Evolutionary conservation across 805 yeast genomes (phyloP), one percentile per base, ranked within the genome.

Genomic region (Sugiyamaella americana): DNA sequence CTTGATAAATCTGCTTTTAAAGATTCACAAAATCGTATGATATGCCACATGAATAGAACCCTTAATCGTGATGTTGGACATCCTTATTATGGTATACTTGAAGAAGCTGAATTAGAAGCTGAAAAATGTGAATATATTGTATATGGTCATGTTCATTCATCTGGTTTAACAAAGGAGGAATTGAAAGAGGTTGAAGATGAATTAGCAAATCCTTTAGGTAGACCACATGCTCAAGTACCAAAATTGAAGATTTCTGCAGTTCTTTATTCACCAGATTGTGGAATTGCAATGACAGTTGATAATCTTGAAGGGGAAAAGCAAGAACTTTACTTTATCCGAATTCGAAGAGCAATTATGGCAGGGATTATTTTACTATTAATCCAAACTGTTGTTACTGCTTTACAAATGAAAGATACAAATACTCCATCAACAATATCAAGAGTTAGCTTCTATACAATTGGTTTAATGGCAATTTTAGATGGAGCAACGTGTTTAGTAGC

Each of bases 181-280:
- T 59, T 87, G 48, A 58, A 69, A 37, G 67, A 67, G 41, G 78
- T 89, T 24, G 96, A 89, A 54, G 73, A 78, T 32, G 98, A 89
- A 61, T 65, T 88, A 18, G 60, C 54, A 8, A 69, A 74, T 51
- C 97, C 96, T 1, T 59, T 75, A n/a, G 97, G 97, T 0, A 69
- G 84, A 50, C 96, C 96, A 1, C 73, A 80, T 13, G 72, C 74
- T 16, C 49, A 58, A 1, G 59, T 82, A 3, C 96, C 96, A 0
- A 57, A 63, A 0, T 53, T 89, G 16, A 66, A 66, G 26, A 57
- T 89, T 6, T 61, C 73, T 1, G 87, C 83, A 4, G 51, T 87
- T 11, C 49, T 87, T 17, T 88, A 85, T 58, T 87, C 96, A 0
- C 97, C 97, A 0, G 95, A 89, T 60, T 89, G 98, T 69, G 95